These are phyloP conservation scores for Amaranthus cruentus DNA, from an alignment of 148 eudicot species.

Conservation along the genomic window DNA sequence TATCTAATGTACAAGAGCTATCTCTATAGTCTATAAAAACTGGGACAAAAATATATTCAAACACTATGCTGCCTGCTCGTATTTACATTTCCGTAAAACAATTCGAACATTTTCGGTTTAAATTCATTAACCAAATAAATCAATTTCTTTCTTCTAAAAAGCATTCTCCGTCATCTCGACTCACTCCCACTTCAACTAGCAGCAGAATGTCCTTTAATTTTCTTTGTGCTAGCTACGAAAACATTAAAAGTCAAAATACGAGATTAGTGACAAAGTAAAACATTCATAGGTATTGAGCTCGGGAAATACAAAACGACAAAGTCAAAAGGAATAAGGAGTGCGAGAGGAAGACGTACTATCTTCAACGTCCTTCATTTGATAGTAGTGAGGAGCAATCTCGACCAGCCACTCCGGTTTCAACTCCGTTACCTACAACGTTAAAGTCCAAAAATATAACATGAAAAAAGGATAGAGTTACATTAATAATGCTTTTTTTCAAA, in stretches of 20 bases:
- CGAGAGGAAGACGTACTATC: conserved; percentile 44
- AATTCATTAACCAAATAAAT: not conserved
- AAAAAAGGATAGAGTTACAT: not conserved
- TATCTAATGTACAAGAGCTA: too few species aligned
- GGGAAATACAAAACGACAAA: not conserved
- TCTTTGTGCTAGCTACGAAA: conserved; percentile 54
- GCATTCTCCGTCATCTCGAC: not conserved
- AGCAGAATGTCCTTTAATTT: conserved; percentile 57
- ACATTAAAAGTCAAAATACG: not conserved
- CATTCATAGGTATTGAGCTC: not conserved
- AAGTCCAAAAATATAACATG: not conserved
- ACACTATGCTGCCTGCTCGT: too few species aligned
- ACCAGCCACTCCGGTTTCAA: conserved; percentile 88
- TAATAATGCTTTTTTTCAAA: not conserved
- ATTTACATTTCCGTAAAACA: too few species aligned
- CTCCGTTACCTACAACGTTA: conserved; percentile 60
- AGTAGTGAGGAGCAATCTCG: conserved; percentile 91
- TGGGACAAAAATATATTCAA: too few species aligned
- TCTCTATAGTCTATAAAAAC: too few species aligned
- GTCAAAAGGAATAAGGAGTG: conserved; percentile 18
- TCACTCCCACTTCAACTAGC: conserved; percentile 13
- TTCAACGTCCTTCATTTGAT: conserved; percentile 85
- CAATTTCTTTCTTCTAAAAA: not conserved
- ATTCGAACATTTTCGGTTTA: too few species aligned
- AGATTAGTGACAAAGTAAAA: not conserved